Evolutionary conservation across 2,329 filamentous ascomycete genomes (phyloP).

Genomic region (Sclerotinia nivalis): DNA sequence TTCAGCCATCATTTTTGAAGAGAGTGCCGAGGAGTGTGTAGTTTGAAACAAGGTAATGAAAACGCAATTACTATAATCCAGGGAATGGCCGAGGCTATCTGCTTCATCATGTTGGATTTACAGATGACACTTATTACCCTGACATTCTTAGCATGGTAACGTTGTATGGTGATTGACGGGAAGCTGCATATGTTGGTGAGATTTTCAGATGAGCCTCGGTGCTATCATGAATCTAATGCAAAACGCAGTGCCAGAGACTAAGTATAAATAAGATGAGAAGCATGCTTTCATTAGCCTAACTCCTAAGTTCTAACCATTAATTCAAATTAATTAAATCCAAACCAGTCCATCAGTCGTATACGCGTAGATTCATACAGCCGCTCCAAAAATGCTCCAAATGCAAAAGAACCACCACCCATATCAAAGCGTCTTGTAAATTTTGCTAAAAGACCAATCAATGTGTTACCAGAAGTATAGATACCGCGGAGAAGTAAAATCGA

Average conservation of each 20-base stretch:
- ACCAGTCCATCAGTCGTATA: constrained; percentile 21
- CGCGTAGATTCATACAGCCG: constrained; percentile 21
- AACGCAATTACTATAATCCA: background rate
- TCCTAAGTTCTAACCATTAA: constrained; percentile 1
- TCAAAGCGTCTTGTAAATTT: background rate
- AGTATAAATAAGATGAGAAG: background rate
- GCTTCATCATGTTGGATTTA: background rate
- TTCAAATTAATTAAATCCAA: background rate
- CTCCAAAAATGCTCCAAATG: constrained; percentile 13
- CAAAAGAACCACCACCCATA: background rate
- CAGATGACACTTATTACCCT: background rate
- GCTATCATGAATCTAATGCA: background rate
- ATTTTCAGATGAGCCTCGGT: background rate
- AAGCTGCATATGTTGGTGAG: background rate
- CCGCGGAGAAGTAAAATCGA: background rate
- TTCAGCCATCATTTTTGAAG: background rate
- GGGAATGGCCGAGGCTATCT: background rate
- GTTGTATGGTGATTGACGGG: background rate
- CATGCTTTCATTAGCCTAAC: constrained; percentile 19
- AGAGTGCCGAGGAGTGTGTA: background rate
- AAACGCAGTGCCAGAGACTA: background rate
- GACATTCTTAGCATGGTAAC: background rate
- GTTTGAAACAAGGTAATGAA: background rate
- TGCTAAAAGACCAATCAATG: background rate
- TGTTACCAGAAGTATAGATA: constrained; percentile 3